A percentile compares a stretch with the other conserved stretches of the same genome.
Conservation (phyloP, 768 basidiomycete genomes). For the Termitomyces sp. region DNA sequence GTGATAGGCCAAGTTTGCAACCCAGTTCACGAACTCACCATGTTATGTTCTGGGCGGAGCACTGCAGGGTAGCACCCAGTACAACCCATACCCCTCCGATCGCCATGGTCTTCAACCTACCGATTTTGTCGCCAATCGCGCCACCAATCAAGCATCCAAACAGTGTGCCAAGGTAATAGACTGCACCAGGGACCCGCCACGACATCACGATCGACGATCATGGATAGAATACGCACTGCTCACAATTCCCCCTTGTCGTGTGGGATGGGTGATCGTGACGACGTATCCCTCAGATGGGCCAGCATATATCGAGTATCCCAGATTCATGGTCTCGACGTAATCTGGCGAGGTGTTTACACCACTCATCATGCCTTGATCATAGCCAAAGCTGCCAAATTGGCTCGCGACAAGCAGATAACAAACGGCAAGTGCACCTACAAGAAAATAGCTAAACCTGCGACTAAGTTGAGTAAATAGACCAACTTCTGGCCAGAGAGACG, state of each 20-base stretch:
- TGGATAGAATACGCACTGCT: slow-evolving; percentile 23
- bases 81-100: slow-evolving; percentile 36
- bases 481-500: slow-evolving; percentile 19
- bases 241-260: slow-evolving; percentile 40
- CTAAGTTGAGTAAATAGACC: slow-evolving; percentile 22
- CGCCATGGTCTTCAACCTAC: slow-evolving; percentile 35
- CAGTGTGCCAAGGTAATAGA: slow-evolving; percentile 40
- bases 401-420: neutral
- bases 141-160: slow-evolving; percentile 37
- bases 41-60: slow-evolving; percentile 35
- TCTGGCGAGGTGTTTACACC: slow-evolving; percentile 42
- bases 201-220: neutral
- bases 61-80: slow-evolving; percentile 36
- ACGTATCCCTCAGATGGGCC: slow-evolving; percentile 37
- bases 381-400: slow-evolving; percentile 31
- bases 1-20: neutral
- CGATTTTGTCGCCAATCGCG: slow-evolving; percentile 34
- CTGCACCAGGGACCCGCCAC: neutral
- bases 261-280: slow-evolving; percentile 36
- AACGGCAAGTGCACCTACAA: slow-evolving; percentile 17
- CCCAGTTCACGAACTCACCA: slow-evolving; percentile 22
- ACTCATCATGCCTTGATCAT: slow-evolving; percentile 46
- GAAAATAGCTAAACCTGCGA: slow-evolving; percentile 27
- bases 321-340: slow-evolving; percentile 34
- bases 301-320: slow-evolving; percentile 34